phyloP scores from a whole-genome alignment of 2,329 filamentous ascomycete species.

The Cytospora paraplurivora region DNA sequence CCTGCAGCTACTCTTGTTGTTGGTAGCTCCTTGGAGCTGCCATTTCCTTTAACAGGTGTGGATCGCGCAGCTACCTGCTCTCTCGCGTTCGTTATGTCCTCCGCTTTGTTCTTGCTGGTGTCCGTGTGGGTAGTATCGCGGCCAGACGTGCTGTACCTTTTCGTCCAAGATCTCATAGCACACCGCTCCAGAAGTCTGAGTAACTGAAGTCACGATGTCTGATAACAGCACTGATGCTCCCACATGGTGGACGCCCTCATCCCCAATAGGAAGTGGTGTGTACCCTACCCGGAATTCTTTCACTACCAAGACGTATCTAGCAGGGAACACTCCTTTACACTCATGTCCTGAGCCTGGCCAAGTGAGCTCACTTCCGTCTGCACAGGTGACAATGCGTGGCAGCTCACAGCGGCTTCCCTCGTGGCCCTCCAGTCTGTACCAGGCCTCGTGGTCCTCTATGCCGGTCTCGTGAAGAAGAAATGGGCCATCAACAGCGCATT shows the following conservation, averaged over 20 bases:
- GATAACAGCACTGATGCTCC: slow-evolving; percentile 20
- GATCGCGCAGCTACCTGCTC: slow-evolving; percentile 4
- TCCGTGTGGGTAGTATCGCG: not conserved
- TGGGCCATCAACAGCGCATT: slow-evolving; percentile 53
- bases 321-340: too few relatives aligned
- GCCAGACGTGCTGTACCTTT: not conserved
- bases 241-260: slow-evolving; percentile 20
- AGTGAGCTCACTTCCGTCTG: not conserved
- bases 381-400: slow-evolving; percentile 55
- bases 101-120: not conserved
- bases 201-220: slow-evolving; percentile 7
- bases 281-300: not conserved
- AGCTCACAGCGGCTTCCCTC: slow-evolving; percentile 51
- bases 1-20: slow-evolving; percentile 20
- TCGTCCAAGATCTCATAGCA: not conserved
- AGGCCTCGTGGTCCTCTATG: slow-evolving; percentile 52
- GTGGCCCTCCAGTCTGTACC: slow-evolving; percentile 53
- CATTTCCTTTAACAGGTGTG: slow-evolving; percentile 10
- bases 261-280: slow-evolving; percentile 14
- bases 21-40: not conserved
- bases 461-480: slow-evolving; percentile 50
- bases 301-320: not conserved
- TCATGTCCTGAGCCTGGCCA: too few relatives aligned
- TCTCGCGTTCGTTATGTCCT: not conserved
- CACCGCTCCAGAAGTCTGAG: not conserved